Conservation (phyloP, 495 filamentous ascomycete genomes). For the Penicillium diatomitis region DNA sequence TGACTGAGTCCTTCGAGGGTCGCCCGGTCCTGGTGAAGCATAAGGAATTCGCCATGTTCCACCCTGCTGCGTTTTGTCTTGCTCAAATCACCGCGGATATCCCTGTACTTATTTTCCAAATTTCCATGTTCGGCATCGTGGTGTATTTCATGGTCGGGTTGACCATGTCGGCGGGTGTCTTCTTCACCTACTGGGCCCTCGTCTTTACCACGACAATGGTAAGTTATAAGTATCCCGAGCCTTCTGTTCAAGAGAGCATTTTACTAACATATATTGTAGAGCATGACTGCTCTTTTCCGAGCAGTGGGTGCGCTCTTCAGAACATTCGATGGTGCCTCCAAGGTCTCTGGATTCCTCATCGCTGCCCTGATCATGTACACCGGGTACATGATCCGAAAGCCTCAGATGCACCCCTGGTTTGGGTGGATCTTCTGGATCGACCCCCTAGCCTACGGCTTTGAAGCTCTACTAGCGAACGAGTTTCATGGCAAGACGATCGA, state of each 20-base stretch:
- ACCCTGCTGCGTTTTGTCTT: constrained; percentile 62
- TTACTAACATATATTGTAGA: constrained; percentile 3
- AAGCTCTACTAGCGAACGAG: constrained; percentile 58
- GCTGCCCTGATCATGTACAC: constrained; percentile 47
- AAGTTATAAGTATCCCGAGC: not conserved
- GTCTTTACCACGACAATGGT: constrained; percentile 34
- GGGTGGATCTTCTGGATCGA: constrained; percentile 67
- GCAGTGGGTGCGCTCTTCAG: constrained; percentile 39
- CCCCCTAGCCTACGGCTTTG: constrained; percentile 64
- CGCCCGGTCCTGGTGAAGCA: constrained; percentile 70
- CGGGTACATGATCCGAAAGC: constrained; percentile 53
- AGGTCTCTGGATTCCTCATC: constrained; percentile 39
- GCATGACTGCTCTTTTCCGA: constrained; percentile 45
- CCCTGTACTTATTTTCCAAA: constrained; percentile 56
- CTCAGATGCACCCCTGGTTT: constrained; percentile 67
- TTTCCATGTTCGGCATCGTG: constrained; percentile 55
- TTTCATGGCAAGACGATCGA: constrained; percentile 45
- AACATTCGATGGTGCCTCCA: constrained; percentile 46
- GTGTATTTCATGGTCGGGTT: constrained; percentile 66
- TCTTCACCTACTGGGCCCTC: constrained; percentile 45
- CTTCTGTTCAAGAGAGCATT: too few species aligned
- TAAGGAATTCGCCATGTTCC: constrained; percentile 65
- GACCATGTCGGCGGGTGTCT: constrained; percentile 34
- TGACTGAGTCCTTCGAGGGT: constrained; percentile 58
- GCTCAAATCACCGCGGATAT: constrained; percentile 63